Base-by-base conservation (phyloP, 2,329 filamentous ascomycete genomes). In the Scolecobasidium constrictum region DNA sequence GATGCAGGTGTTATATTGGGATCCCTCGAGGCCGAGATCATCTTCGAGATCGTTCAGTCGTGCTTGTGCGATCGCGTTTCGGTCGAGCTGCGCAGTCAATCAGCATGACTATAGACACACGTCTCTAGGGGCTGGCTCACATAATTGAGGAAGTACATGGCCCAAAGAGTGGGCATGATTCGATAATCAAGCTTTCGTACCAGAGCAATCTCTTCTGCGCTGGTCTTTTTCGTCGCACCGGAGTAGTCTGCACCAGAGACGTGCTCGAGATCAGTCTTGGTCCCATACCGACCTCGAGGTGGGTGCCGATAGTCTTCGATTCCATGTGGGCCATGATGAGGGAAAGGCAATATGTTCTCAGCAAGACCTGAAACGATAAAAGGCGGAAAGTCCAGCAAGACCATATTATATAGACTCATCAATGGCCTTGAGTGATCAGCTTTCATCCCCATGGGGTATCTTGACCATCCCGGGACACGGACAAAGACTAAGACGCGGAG, bases 191-290 rank as follows among this genome's bases (percentile, higher is more conserved):
- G 38, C 38, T 40, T 40, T 18, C 23, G 26, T 18, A 40, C 38
- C 5, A 40, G 23, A 28, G 38, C 38, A 34, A 40, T 28, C 26
- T 40, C 38, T 17, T 17, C 18, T 15, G 21, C 21, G 15, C 31
- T 28, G 17, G 22, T 20, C 12, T 40, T 40, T 22, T 15, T 42
- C 21, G 22, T 38, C n/a, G 47, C 47, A 28, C 47, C 47, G 37
- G 41, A 46, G 5, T 42, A 33, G 22, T 48, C 46, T 5, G 40
- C 26, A 9, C 26, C 26, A n/a, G n/a, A 9, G 9, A 7, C n/a
- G 26, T n/a, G 9, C 26, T 31, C 26, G n/a, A 31, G 9, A n/a
- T 31, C 26, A 31, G 9, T n/a, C n/a, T 31, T 31, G 9, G 9
- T 31, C 26, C 26, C 26, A 31, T 31, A n/a, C 9, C 26, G 26